Conservation (phyloP, 2,329 filamentous ascomycete species). For the Claviceps sp. region DNA sequence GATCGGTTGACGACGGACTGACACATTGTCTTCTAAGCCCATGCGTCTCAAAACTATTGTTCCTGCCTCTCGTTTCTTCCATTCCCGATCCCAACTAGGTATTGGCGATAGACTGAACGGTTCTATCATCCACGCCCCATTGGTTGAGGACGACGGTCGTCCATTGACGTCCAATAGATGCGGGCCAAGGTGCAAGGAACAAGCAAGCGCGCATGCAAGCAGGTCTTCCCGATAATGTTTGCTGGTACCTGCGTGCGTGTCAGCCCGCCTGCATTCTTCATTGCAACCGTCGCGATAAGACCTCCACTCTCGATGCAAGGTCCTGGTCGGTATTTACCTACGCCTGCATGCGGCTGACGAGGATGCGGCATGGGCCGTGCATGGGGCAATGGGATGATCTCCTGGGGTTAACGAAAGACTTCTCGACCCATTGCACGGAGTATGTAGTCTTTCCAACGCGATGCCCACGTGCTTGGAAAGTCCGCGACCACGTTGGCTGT, state of each 20-base stretch:
- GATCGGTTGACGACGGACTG: neutral
- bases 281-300: neutral
- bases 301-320: conserved; percentile 1
- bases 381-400: neutral
- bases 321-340: neutral
- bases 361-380: neutral
- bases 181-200: neutral
- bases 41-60: neutral
- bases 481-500: neutral
- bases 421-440: too few relatives aligned
- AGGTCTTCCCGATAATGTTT: neutral
- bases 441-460: too few relatives aligned
- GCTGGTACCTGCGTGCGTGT: conserved; percentile 1
- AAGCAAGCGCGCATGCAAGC: neutral
- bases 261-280: neutral
- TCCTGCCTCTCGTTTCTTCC: too few relatives aligned
- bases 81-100: too few relatives aligned
- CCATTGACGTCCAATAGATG: neutral
- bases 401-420: neutral
- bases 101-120: neutral
- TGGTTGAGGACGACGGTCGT: neutral
- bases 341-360: neutral
- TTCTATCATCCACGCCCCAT: neutral
- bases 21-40: neutral
- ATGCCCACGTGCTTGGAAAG: neutral